Base-by-base conservation (phyloP, 2,329 filamentous ascomycete species). In the Neofusicoccum parvum region DNA sequence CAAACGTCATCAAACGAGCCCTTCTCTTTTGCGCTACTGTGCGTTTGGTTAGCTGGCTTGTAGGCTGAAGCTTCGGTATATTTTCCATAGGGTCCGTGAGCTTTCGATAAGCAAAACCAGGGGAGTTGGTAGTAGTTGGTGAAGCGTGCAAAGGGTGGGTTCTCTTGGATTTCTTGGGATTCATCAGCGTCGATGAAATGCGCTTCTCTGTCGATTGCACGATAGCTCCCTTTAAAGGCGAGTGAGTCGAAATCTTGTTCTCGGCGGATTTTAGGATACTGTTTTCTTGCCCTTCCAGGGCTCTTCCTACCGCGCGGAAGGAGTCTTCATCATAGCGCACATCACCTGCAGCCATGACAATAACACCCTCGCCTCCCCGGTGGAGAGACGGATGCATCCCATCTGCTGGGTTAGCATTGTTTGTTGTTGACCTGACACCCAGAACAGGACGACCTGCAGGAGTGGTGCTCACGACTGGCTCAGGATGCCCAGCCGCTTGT, bases 81-180 rank as follows among this genome's bases (percentile, higher is more conserved):
- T 56, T 54, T 32, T 23, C 7, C 5, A 15, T 54, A 23, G 49
- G 62, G 36, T 53, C 39, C 48, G 54, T 53, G 14, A 70, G 37
- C 67, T 70, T 75, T 27, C 70, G 70, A 62, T 75, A 74, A 5
- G 54, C 45, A 53, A 75, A 75, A 3, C 73, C 72, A 15, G 65
- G 71, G 1, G 74, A 74, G 11, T 72, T 72, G 15, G 65, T 68
- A 9, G 66, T 68, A 10, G 65, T 68, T 12, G 72, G 72, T 12
- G 73, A 74, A 11, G 73, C 69, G 3, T 72, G 62, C 23, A 68
- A 58, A 43, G 70, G 34, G 36, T 72, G 69, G 10, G 11, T 17
- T 14, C 17, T 56, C 14, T 53, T 62, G 3, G 11, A 17, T 45
- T 59, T 65, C n/a, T 43, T 46, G 10, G 20, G 20, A 23, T 20